Evolutionary conservation across 805 yeast genomes (phyloP).

Genomic region (Yamadazyma sp.): DNA sequence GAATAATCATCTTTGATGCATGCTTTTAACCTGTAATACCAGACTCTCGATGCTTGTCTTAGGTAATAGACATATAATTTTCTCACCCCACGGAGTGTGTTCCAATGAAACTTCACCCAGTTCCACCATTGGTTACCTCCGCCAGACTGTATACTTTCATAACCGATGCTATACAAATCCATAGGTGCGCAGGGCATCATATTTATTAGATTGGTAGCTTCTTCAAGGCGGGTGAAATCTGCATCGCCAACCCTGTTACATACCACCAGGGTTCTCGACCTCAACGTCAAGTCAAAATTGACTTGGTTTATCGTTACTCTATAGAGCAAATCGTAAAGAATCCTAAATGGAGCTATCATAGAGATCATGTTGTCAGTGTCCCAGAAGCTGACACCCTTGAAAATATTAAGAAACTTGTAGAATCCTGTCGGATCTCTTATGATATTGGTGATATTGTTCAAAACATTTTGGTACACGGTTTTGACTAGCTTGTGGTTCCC

Average conservation of each 20-base stretch:
- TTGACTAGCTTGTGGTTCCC: conserved; percentile 34
- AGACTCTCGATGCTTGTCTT: no score
- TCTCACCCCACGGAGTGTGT: no score
- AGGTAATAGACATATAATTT: no score
- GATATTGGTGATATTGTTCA: conserved; percentile 3
- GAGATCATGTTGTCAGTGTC: conserved; percentile 33
- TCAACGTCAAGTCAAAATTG: conserved; percentile 30
- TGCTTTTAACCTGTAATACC: conserved; percentile 28
- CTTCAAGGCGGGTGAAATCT: conserved; percentile 14
- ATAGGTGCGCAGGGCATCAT: no score
- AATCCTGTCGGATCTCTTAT: conserved; percentile 11
- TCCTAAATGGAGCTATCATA: conserved; percentile 34
- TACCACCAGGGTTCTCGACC: conserved; percentile 32
- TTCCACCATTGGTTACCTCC: neutral
- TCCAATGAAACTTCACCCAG: no score
- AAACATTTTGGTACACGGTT: conserved; percentile 14
- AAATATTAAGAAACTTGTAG: conserved; percentile 13
- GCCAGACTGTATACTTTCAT: no score
- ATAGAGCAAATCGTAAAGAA: conserved; percentile 36
- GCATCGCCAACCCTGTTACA: conserved; percentile 26
- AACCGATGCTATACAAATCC: no score
- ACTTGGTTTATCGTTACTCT: conserved; percentile 32
- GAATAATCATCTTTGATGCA: conserved; percentile 38
- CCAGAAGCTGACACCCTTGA: conserved; percentile 29
- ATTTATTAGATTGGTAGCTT: no score